Evolutionary conservation across 2,329 filamentous ascomycete species (phyloP).

Genomic region (Aspergillus sojae): DNA sequence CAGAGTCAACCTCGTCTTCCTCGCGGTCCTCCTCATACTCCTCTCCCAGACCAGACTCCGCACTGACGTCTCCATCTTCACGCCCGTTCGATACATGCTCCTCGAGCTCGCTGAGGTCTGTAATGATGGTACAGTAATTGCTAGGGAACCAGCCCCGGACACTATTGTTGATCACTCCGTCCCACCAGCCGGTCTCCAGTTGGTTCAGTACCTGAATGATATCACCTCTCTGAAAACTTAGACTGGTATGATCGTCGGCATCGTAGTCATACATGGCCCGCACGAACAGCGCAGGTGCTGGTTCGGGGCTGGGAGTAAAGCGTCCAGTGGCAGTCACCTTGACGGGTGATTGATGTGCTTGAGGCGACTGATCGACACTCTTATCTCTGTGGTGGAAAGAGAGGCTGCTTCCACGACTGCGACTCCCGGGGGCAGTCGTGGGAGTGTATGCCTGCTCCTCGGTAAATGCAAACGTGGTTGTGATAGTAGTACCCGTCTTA

Average conservation of each 20-base stretch:
- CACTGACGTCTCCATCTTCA: slow-evolving; percentile 56
- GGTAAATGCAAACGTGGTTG: slow-evolving; percentile 48
- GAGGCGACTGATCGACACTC: slow-evolving; percentile 26
- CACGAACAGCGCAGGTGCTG: slow-evolving; percentile 71
- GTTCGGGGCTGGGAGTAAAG: slow-evolving; percentile 42
- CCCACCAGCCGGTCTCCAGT: slow-evolving; percentile 98
- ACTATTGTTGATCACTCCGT: slow-evolving; percentile 88
- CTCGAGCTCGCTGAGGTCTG: slow-evolving; percentile 71
- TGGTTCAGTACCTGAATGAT: slow-evolving; percentile 98
- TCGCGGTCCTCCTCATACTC: slow-evolving; percentile 67
- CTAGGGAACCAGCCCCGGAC: slow-evolving; percentile 98
- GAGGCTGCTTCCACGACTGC: slow-evolving; percentile 34
- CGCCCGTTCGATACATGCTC: slow-evolving; percentile 60
- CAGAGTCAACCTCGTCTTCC: slow-evolving; percentile 68
- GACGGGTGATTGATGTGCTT: slow-evolving; percentile 32
- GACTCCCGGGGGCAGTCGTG: slow-evolving; percentile 31
- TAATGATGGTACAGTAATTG: slow-evolving; percentile 93
- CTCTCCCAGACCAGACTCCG: slow-evolving; percentile 59
- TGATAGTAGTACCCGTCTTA: slow-evolving; percentile 40
- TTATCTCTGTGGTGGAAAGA: slow-evolving; percentile 28
- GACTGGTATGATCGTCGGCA: slow-evolving; percentile 91
- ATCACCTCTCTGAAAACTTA: slow-evolving; percentile 96
- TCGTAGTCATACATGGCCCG: slow-evolving; percentile 97
- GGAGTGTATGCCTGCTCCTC: slow-evolving; percentile 40
- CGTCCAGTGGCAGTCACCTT: slow-evolving; percentile 32